Percentiles rank a stretch among this genome's conserved stretches.
Conservation (phyloP, 2,329 filamentous ascomycete genomes). For the Sclerotinia borealis region DNA sequence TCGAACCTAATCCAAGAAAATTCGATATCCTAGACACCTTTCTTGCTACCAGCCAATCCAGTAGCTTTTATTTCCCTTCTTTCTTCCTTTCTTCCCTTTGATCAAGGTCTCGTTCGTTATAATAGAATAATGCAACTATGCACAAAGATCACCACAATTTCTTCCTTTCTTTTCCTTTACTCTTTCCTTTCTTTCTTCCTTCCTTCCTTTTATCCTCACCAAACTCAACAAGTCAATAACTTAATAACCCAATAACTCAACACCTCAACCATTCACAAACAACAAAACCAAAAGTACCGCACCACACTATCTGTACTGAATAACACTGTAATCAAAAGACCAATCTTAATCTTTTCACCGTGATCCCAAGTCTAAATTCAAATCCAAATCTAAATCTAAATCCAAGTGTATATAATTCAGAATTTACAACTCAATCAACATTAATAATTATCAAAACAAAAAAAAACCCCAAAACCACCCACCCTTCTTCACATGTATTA, state of each 20-base stretch:
- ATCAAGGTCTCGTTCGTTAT: neutral
- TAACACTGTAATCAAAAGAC: neutral
- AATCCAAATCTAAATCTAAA: neutral
- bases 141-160: neutral
- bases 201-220: neutral
- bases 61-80: too few species aligned
- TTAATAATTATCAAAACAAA: neutral
- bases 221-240: neutral
- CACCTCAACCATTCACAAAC: neutral
- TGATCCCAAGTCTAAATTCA: neutral
- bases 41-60: neutral
- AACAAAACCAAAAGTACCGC: too few species aligned
- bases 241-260: neutral
- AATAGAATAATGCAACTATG: constrained; percentile 6
- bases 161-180: neutral
- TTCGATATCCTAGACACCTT: neutral
- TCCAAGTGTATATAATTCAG: neutral
- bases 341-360: neutral
- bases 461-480: neutral
- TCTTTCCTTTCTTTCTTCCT: neutral
- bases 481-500: too few species aligned
- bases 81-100: neutral
- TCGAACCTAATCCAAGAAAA: neutral
- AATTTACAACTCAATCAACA: too few species aligned
- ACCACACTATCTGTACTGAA: too few species aligned